A percentile compares a stretch with the other conserved stretches of the same genome.
Evolutionary conservation across 768 basidiomycete genomes (phyloP).

Genomic region (Calocybe indica): DNA sequence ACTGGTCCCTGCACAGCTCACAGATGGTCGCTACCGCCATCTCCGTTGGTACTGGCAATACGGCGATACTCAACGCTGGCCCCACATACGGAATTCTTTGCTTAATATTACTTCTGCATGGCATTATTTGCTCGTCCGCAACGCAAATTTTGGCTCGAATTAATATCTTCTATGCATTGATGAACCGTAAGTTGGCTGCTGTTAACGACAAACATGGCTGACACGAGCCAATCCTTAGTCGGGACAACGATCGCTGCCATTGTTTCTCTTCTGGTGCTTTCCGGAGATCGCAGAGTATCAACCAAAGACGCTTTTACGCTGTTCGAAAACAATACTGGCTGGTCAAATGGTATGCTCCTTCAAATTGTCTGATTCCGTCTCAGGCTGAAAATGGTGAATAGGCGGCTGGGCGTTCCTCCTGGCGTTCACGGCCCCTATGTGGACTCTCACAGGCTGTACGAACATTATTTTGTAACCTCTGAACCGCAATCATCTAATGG

Average conservation of each 20-base stretch:
- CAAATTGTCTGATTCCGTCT: not conserved
- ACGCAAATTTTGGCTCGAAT: constrained; percentile 59
- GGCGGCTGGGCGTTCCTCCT: constrained; percentile 72
- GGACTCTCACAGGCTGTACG: constrained; percentile 74
- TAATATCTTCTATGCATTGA: constrained; percentile 62
- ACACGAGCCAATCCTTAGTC: constrained; percentile 29
- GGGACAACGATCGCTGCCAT: constrained; percentile 63
- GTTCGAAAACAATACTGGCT: constrained; percentile 69
- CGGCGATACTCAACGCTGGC: constrained; percentile 44
- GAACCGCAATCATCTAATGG: constrained; percentile 1
- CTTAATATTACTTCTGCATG: constrained; percentile 61
- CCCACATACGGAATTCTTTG: constrained; percentile 65
- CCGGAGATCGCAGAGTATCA: constrained; percentile 54
- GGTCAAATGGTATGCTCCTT: constrained; percentile 46
- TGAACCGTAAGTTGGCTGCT: constrained; percentile 44
- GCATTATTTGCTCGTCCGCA: constrained; percentile 65
- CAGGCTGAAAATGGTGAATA: constrained; percentile 17
- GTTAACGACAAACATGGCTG: constrained; percentile 2
- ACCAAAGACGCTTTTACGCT: constrained; percentile 62
- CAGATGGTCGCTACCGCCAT: constrained; percentile 76
- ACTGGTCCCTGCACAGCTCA: constrained; percentile 27
- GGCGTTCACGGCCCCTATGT: constrained; percentile 72
- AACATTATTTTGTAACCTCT: not conserved
- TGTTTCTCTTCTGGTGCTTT: constrained; percentile 48
- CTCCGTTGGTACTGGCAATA: constrained; percentile 51